These are phyloP conservation scores for Dacryopinax spathularia DNA, from an alignment of 768 basidiomycete species.

Conservation along the genomic window DNA sequence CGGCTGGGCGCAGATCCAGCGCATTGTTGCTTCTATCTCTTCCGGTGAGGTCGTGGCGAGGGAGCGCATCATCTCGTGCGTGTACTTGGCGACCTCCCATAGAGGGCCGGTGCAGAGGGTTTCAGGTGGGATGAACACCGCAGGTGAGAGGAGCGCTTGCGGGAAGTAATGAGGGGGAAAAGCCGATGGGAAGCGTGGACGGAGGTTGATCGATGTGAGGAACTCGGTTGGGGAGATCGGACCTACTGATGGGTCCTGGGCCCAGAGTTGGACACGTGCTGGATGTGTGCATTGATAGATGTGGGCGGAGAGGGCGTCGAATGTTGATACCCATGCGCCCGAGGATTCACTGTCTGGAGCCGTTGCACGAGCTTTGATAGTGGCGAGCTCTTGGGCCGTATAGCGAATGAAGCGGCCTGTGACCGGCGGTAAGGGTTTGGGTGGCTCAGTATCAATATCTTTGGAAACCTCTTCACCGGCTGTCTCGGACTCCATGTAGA, in stretches of 20 bases:
- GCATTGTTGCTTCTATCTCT: constrained; percentile 6
- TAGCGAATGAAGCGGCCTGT: constrained; percentile 11
- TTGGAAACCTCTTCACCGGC: no score
- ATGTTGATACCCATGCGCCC: constrained; percentile 11
- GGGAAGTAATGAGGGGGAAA: constrained; percentile 13
- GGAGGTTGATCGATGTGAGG: constrained; percentile 15
- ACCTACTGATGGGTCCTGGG: background rate
- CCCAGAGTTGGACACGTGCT: constrained; percentile 8
- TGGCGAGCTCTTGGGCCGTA: background rate
- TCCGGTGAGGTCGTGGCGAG: background rate
- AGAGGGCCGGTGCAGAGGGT: constrained; percentile 8
- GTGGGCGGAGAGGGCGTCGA: constrained; percentile 12
- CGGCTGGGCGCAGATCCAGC: constrained; percentile 12
- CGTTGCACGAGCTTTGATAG: constrained; percentile 5
- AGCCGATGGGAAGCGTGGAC: background rate
- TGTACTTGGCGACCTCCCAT: constrained; percentile 7
- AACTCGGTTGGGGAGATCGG: constrained; percentile 7
- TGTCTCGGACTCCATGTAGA: background rate
- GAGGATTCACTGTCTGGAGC: background rate
- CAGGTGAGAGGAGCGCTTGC: constrained; percentile 9
- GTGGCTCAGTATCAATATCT: no score
- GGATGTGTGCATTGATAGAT: constrained; percentile 11
- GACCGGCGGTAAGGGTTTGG: no score
- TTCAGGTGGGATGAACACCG: constrained; percentile 4
- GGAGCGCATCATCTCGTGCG: constrained; percentile 7